Conservation (phyloP, 345 rosid species). For the Rhizophora apiculata region DNA sequence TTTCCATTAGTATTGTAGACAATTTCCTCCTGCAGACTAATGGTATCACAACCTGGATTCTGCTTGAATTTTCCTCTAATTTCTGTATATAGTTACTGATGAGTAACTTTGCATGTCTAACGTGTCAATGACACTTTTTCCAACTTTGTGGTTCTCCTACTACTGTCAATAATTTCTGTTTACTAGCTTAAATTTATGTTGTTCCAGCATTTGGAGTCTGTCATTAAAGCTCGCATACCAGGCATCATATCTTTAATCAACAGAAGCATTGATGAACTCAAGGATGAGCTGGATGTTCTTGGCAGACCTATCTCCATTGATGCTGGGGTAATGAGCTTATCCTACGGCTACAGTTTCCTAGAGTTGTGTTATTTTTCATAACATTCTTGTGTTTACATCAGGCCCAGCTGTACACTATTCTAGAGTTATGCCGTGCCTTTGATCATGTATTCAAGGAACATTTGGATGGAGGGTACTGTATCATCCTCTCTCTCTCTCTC, state of each 20-base stretch:
- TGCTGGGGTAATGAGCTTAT: constrained; percentile 27
- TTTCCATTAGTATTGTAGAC: neutral
- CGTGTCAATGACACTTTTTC: neutral
- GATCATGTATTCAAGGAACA: constrained; percentile 92
- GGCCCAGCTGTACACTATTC: constrained; percentile 78
- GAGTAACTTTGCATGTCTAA: neutral
- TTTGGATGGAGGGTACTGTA: constrained; percentile 79
- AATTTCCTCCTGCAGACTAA: neutral
- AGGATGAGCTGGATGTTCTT: constrained; percentile 28
- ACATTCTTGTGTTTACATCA: constrained; percentile 23
- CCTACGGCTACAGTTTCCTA: neutral
- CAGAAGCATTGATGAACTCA: constrained; percentile 32
- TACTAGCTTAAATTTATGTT: neutral
- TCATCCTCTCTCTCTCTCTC: neutral
- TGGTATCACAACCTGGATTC: neutral
- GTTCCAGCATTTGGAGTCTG: constrained; percentile 31
- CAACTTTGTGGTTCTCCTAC: neutral
- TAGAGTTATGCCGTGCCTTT: constrained; percentile 84
- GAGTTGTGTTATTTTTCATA: neutral
- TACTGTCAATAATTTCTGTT: neutral
- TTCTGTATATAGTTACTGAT: neutral
- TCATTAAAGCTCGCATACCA: constrained; percentile 31
- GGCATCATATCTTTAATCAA: constrained; percentile 27
- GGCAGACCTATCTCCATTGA: constrained; percentile 34
- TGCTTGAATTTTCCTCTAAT: neutral